Evolutionary conservation across 2,329 filamentous ascomycete species (phyloP), one percentile per base, ranked within the genome.

Genomic region (Aspergillus tubingensis): DNA sequence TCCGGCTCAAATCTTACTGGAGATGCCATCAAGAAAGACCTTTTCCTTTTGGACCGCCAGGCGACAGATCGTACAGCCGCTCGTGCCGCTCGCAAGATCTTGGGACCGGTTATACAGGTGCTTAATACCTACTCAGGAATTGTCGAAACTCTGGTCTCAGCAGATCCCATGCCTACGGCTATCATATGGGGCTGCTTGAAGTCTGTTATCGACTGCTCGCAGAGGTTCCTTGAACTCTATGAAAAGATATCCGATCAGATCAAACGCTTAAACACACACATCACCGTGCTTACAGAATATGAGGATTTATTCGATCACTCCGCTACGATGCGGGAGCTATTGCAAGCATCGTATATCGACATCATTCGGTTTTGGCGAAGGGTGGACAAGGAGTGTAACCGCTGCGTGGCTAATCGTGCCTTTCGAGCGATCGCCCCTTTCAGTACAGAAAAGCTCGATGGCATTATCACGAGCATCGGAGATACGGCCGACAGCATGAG

Each of bases 301-400:
- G 52, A 54, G 15, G 52, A 54, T n/a, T 17, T 54, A 27, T 54
- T 54, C 25, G 44, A 27, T n/a, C 44, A 27, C 21, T 49, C 44
- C 2, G 44, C 44, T 15, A 49, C 44, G 13, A 49, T 49, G 44
- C 44, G 44, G 23, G 44, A 30, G 23, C 23, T 49, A 8, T 27
- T 49, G 23, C 44, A 49, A 23, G 21, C 44, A 15, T 49, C 44
- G 7, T 49, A 49, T 23, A 49, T 49, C 13, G 23, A 49, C 44
- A 49, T 49, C 13, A 49, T 49, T 49, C 44, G 44, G 8, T 49
- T 49, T 19, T 49, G 44, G 44, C 44, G 44, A 15, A 23, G 44
- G 15, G 44, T 49, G 15, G 44, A 49, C 13, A 49, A 49, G 44
- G 44, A 49, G 25, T 49, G 44, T 10, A 49, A 49, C 25, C 44